Conservation (phyloP, 805 yeast species). For the Kodamaea hsintzibuensis region DNA sequence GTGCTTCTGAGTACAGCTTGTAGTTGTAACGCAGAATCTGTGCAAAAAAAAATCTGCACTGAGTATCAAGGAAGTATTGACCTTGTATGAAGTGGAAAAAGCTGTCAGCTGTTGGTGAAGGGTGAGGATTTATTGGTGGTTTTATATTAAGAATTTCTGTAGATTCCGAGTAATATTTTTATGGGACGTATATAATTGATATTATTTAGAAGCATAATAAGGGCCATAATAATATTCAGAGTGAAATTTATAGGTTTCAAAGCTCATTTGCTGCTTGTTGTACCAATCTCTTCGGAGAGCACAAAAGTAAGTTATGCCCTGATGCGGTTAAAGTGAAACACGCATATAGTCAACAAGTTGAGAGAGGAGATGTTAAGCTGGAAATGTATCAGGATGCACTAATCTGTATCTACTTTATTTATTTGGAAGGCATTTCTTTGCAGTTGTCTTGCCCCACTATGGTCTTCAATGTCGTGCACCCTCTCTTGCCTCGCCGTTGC, state of each 20-base stretch:
- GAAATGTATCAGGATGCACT: too few relatives aligned
- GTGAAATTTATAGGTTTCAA: background rate
- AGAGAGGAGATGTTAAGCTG: background rate
- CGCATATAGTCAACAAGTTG: background rate
- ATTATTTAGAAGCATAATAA: constrained; percentile 2
- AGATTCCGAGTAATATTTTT: background rate
- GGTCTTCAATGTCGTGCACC: too few relatives aligned
- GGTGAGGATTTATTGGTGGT: constrained; percentile 1
- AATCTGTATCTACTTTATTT: too few relatives aligned
- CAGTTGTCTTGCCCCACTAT: too few relatives aligned
- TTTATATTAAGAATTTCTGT: background rate
- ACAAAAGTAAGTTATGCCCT: background rate
- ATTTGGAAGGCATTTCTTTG: too few relatives aligned
- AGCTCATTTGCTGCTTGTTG: background rate
- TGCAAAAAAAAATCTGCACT: background rate
- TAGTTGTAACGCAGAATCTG: background rate
- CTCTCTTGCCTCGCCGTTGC: too few relatives aligned
- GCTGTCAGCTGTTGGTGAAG: background rate
- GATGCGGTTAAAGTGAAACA: constrained; percentile 4
- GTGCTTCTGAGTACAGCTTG: too few relatives aligned
- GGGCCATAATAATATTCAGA: background rate
- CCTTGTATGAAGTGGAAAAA: background rate
- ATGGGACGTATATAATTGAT: background rate
- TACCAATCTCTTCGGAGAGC: background rate
- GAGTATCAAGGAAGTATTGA: background rate